These are phyloP conservation scores for Zopfochytrium polystomum DNA, from an alignment of 371 early-diverging fungal genomes.

Conservation along the genomic window DNA sequence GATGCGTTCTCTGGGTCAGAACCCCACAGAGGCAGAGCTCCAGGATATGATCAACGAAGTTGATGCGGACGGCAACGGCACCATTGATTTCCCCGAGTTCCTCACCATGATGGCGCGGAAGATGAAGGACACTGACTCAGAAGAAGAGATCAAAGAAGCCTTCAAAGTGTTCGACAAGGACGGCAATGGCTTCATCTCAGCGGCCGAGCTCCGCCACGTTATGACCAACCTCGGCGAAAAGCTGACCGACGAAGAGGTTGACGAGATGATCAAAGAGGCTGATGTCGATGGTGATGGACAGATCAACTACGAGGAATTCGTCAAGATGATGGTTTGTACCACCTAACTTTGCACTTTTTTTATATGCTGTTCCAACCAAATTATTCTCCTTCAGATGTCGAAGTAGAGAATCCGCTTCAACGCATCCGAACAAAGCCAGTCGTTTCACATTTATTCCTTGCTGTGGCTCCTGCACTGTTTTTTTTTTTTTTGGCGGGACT, in stretches of 20 bases:
- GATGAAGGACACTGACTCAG: neutral
- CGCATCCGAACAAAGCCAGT: too few relatives aligned
- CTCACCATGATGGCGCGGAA: constrained; percentile 1
- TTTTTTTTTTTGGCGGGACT: too few relatives aligned
- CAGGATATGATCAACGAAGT: constrained; percentile 38
- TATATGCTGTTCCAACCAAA: too few relatives aligned
- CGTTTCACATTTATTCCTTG: too few relatives aligned
- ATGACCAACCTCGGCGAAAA: constrained; percentile 46
- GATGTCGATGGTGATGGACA: constrained; percentile 43
- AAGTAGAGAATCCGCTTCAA: too few relatives aligned
- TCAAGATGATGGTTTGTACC: constrained; percentile 7
- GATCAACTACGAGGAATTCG: constrained; percentile 46
- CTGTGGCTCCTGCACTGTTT: too few relatives aligned
- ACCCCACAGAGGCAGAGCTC: constrained; percentile 44
- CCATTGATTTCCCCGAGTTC: constrained; percentile 47
- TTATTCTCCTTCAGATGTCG: too few relatives aligned
- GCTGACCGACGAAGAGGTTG: constrained; percentile 42
- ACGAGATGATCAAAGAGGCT: constrained; percentile 37
- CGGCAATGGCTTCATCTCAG: constrained; percentile 64
- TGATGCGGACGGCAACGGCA: constrained; percentile 43
- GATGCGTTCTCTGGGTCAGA: constrained; percentile 45
- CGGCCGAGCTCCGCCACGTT: constrained; percentile 43
- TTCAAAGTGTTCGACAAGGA: constrained; percentile 88
- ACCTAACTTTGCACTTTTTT: too few relatives aligned
- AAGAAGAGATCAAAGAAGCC: constrained; percentile 53